A percentile compares a stretch with the other conserved stretches of the same genome.
These are phyloP conservation scores for Clarireedia monteithiana DNA, from an alignment of 2,329 filamentous ascomycete genomes.

Conservation along the genomic window DNA sequence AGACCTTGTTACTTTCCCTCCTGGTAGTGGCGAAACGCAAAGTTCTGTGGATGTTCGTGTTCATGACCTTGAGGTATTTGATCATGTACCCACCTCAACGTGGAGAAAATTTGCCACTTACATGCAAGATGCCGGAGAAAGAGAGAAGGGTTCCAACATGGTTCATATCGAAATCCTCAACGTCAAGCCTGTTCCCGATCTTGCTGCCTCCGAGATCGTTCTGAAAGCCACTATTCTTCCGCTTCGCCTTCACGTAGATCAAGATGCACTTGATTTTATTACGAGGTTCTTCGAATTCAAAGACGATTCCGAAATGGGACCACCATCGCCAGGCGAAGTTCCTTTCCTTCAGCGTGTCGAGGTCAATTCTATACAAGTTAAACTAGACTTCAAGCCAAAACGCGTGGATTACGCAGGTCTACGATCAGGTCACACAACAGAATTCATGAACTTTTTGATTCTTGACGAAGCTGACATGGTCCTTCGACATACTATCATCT, in stretches of 20 bases:
- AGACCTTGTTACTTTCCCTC: slow-evolving; percentile 75
- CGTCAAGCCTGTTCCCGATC: slow-evolving; percentile 74
- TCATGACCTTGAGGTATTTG: slow-evolving; percentile 79
- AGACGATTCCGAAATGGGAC: slow-evolving; percentile 55
- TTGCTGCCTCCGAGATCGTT: slow-evolving; percentile 85
- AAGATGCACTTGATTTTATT: slow-evolving; percentile 95
- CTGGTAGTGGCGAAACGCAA: slow-evolving; percentile 70
- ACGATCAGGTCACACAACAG: slow-evolving; percentile 85
- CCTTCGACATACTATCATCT: slow-evolving; percentile 82
- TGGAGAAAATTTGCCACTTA: slow-evolving; percentile 99
- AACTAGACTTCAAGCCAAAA: slow-evolving; percentile 95
- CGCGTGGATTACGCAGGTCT: slow-evolving; percentile 92
- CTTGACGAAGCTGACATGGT: slow-evolving; percentile 83
- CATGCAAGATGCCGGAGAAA: slow-evolving; percentile 76
- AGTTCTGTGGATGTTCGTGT: slow-evolving; percentile 82
- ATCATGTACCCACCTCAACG: slow-evolving; percentile 88
- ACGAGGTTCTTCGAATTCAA: slow-evolving; percentile 98
- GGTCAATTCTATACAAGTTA: slow-evolving; percentile 73
- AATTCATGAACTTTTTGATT: slow-evolving; percentile 98
- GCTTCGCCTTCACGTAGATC: slow-evolving; percentile 86
- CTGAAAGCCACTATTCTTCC: slow-evolving; percentile 73
- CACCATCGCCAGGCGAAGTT: slow-evolving; percentile 57
- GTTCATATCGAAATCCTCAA: slow-evolving; percentile 81
- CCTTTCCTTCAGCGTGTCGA: slow-evolving; percentile 89
- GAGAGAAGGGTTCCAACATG: slow-evolving; percentile 84